These are phyloP conservation scores for Fomes fomentarius DNA, from an alignment of 1,284 basidiomycete species.

Conservation along the genomic window DNA sequence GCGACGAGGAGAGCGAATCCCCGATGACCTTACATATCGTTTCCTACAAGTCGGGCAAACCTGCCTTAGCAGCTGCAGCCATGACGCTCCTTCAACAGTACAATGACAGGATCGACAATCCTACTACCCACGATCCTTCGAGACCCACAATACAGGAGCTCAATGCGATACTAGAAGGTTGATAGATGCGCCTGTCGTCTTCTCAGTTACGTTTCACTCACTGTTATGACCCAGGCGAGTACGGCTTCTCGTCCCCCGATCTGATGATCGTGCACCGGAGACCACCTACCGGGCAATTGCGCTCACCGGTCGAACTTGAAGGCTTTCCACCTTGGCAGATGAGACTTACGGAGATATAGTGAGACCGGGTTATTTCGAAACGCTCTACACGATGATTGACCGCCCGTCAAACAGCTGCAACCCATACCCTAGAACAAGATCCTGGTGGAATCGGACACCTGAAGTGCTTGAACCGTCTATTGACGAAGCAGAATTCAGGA, in stretches of 20 bases:
- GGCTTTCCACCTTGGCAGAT: constrained; percentile 83
- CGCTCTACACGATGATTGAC: no score
- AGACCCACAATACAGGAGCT: constrained; percentile 45
- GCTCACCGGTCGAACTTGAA: constrained; percentile 60
- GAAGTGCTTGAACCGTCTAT: constrained; percentile 22
- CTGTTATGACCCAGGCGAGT: constrained; percentile 34
- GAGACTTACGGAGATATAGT: constrained; percentile 77
- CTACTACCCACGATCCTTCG: background rate
- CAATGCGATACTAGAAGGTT: constrained; percentile 62
- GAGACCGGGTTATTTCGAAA: constrained; percentile 40
- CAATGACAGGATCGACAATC: constrained; percentile 2
- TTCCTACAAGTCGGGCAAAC: constrained; percentile 40
- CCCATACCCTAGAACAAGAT: constrained; percentile 3
- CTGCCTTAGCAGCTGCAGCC: constrained; percentile 39
- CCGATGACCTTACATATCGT: constrained; percentile 37
- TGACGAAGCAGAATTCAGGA: constrained; percentile 62
- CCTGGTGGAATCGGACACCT: constrained; percentile 12
- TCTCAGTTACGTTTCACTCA: background rate
- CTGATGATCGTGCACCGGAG: constrained; percentile 73
- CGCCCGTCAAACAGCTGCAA: constrained; percentile 18
- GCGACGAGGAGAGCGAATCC: constrained; percentile 10
- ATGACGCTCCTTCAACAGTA: constrained; percentile 21
- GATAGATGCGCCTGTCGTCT: constrained; percentile 8
- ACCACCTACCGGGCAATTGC: constrained; percentile 38
- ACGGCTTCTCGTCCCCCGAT: constrained; percentile 65